These are phyloP conservation scores for Exsudoporus frostii DNA, from an alignment of 768 basidiomycete genomes.

Conservation along the genomic window DNA sequence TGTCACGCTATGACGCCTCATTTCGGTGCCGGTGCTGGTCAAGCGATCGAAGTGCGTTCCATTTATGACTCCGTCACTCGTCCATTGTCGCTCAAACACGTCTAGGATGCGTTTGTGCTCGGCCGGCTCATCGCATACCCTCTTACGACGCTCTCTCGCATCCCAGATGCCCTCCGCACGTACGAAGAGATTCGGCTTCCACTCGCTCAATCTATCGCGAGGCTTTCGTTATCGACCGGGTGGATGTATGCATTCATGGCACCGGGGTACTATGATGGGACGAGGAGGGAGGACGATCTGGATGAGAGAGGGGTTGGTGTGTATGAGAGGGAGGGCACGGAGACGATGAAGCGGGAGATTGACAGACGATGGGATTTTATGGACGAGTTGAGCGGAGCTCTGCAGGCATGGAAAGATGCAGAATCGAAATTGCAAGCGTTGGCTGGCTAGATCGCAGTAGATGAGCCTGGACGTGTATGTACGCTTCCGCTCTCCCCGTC, in stretches of 20 bases:
- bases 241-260: conserved; percentile 18
- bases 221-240: conserved; percentile 15
- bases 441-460: no score
- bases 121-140: conserved; percentile 21
- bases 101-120: conserved; percentile 18
- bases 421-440: conserved; percentile 8
- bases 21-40: conserved; percentile 24
- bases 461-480: no score
- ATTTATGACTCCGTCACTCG: not conserved
- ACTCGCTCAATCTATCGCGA: conserved; percentile 10
- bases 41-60: conserved; percentile 24
- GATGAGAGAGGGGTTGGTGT: conserved; percentile 8
- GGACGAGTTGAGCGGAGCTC: conserved; percentile 3
- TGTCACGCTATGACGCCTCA: conserved; percentile 28
- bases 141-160: conserved; percentile 1
- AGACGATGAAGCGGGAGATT: conserved; percentile 11
- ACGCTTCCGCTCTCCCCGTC: no score
- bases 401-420: conserved; percentile 17
- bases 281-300: conserved; percentile 1
- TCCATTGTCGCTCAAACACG: not conserved
- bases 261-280: conserved; percentile 24
- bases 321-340: conserved; percentile 19
- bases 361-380: conserved; percentile 14
- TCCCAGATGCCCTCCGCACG: conserved; percentile 2
- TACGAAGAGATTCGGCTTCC: conserved; percentile 16